Conservation (phyloP, 805 yeast genomes). For the Zygotorulaspora chibaensis region DNA sequence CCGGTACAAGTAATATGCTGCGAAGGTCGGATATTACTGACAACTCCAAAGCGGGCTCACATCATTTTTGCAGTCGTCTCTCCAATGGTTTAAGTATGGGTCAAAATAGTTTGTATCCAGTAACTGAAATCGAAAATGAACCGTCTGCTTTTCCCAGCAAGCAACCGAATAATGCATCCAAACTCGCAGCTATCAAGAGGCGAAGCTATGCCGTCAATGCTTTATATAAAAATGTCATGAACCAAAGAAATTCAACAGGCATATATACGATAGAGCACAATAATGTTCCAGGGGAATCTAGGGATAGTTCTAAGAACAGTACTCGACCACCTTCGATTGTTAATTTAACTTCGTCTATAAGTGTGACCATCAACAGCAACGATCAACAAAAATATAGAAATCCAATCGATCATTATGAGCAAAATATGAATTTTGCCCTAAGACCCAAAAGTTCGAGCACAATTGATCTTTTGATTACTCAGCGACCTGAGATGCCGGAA, state of each 20-base stretch:
- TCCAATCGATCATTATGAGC: conserved; percentile 22
- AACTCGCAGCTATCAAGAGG: conserved; percentile 9
- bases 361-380: neutral
- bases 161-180: conserved; percentile 4
- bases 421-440: conserved; percentile 14
- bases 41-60: neutral
- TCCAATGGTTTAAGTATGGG: neutral
- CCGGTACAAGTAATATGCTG: neutral
- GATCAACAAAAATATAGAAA: conserved; percentile 8
- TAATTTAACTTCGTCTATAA: conserved; percentile 3
- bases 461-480: conserved; percentile 1
- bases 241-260: conserved; percentile 3
- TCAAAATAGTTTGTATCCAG: conserved; percentile 11
- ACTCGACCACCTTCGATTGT: neutral
- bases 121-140: conserved; percentile 14
- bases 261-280: conserved; percentile 2
- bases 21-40: neutral
- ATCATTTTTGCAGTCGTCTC: neutral
- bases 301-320: neutral
- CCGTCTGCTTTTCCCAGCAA: conserved; percentile 8
- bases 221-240: conserved; percentile 13
- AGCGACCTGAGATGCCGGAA: neutral
- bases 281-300: neutral
- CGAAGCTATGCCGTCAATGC: conserved; percentile 15
- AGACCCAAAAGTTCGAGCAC: conserved; percentile 17